These are phyloP conservation scores for Kodamaea kaohsiungensis DNA, from an alignment of 805 yeast genomes.

Conservation along the genomic window DNA sequence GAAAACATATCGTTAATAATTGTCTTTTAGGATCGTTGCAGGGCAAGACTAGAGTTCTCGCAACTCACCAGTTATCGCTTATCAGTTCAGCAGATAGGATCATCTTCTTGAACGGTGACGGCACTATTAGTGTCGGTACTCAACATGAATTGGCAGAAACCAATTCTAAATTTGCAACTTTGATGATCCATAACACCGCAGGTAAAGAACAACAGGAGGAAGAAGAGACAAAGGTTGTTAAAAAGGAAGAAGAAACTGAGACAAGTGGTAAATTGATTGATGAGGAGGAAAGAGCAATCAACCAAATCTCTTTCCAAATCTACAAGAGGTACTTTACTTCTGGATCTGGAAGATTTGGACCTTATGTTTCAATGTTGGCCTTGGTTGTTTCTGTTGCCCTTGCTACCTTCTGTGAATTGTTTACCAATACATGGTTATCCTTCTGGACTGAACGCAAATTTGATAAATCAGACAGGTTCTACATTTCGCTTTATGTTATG, in stretches of 20 bases:
- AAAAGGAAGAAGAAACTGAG: constrained; percentile 16
- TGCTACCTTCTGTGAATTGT: constrained; percentile 53
- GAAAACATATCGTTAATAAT: constrained; percentile 69
- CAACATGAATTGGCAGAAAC: constrained; percentile 48
- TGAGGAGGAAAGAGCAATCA: constrained; percentile 22
- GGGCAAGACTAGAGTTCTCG: constrained; percentile 68
- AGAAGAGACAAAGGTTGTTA: neutral
- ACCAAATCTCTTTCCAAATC: constrained; percentile 28
- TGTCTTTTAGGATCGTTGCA: constrained; percentile 63
- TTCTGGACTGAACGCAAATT: constrained; percentile 72
- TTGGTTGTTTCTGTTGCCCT: constrained; percentile 21
- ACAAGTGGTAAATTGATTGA: constrained; percentile 15
- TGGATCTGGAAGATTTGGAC: constrained; percentile 11
- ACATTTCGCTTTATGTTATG: constrained; percentile 73
- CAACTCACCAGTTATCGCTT: constrained; percentile 81
- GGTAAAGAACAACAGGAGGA: constrained; percentile 14
- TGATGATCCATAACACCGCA: constrained; percentile 32
- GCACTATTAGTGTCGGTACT: constrained; percentile 60
- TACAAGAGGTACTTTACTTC: constrained; percentile 31
- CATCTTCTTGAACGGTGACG: constrained; percentile 66
- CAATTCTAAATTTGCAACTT: constrained; percentile 34
- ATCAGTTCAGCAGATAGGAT: constrained; percentile 69
- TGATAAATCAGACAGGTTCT: constrained; percentile 49
- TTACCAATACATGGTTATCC: constrained; percentile 77
- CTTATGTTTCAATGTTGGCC: neutral